These are phyloP conservation scores for Leccinum subtestaceum DNA, from an alignment of 768 basidiomycete species.

Conservation along the genomic window DNA sequence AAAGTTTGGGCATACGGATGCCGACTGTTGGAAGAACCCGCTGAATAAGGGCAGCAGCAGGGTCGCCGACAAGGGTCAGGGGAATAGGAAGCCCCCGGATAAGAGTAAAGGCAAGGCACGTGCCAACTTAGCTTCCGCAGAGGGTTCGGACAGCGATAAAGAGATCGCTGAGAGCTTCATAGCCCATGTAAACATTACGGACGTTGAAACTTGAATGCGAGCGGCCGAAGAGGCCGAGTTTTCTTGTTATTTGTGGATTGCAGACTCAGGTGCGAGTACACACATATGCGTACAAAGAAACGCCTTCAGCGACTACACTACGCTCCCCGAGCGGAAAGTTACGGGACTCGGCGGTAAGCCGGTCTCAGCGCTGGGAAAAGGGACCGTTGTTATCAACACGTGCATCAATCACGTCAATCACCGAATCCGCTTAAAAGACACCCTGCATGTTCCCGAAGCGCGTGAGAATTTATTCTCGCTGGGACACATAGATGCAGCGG, in stretches of 20 bases:
- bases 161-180: neutral
- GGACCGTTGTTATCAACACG: neutral
- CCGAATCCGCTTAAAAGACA: neutral
- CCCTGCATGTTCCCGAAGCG: neutral
- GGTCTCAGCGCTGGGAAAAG: neutral
- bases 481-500: neutral
- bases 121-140: neutral
- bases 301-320: neutral
- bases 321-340: rapidly evolving
- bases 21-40: neutral
- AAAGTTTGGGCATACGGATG: neutral
- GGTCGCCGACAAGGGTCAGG: neutral
- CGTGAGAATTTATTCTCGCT: neutral
- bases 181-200: neutral
- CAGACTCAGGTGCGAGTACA: neutral
- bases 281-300: neutral
- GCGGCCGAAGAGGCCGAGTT: neutral
- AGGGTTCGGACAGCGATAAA: neutral
- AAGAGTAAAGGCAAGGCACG: neutral
- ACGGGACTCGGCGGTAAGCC: neutral
- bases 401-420: neutral
- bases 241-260: slow-evolving; percentile 8
- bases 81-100: neutral
- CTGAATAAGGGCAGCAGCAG: neutral
- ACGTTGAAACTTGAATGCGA: neutral